Evolutionary conservation across 2,329 filamentous ascomycete genomes (phyloP).

Genomic region (Phialocephala sp.): DNA sequence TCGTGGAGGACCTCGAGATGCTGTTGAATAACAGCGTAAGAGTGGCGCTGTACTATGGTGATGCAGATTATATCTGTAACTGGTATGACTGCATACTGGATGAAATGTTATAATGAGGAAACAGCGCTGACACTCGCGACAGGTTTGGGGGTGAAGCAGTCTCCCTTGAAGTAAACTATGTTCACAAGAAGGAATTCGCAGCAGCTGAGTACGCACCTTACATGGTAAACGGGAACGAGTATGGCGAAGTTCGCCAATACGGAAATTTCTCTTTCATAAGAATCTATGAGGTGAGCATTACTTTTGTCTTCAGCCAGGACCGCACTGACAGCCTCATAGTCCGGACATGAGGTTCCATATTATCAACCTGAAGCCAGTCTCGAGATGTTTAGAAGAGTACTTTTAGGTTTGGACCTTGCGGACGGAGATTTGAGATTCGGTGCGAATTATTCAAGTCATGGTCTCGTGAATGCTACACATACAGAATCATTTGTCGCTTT

Average conservation of each 20-base stretch:
- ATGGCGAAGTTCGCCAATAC: constrained; percentile 64
- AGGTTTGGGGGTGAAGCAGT: constrained; percentile 61
- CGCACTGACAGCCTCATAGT: constrained; percentile 9
- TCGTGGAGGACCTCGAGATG: constrained; percentile 53
- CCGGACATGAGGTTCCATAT: constrained; percentile 36
- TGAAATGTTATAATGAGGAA: no score
- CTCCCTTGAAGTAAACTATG: constrained; percentile 55
- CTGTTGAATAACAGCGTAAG: constrained; percentile 55
- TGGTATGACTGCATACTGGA: constrained; percentile 17
- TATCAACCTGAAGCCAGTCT: constrained; percentile 38
- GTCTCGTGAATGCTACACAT: constrained; percentile 32
- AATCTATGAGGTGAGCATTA: constrained; percentile 36
- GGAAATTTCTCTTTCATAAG: constrained; percentile 51
- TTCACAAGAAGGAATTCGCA: constrained; percentile 53
- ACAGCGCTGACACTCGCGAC: background rate
- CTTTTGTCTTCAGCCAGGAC: background rate
- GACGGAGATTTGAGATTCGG: constrained; percentile 48
- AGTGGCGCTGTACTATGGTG: constrained; percentile 62
- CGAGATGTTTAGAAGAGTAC: constrained; percentile 39
- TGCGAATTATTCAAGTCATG: constrained; percentile 32
- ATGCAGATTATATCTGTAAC: constrained; percentile 46
- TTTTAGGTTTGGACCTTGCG: constrained; percentile 43
- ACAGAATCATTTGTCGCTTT: constrained; percentile 32
- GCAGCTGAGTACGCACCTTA: constrained; percentile 62
- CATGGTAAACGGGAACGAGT: constrained; percentile 56